Base-by-base conservation (phyloP, 2,329 filamentous ascomycete species). In the Calonectria crousiana region DNA sequence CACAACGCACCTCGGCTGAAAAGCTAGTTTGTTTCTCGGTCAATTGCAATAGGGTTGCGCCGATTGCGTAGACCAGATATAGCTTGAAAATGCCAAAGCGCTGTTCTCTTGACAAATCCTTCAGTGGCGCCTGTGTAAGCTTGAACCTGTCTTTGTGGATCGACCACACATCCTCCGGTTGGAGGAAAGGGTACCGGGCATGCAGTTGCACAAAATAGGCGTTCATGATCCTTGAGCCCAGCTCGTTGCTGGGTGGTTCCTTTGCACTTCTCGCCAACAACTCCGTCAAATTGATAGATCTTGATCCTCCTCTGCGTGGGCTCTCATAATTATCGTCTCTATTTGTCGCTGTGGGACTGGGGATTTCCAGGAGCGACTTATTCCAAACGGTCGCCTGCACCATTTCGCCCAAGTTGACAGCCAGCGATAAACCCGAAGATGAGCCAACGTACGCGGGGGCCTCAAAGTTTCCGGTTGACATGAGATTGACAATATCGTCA, bases 311-410 rank as follows among this genome's bases (percentile, higher is more conserved):
- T 49, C n/a, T n/a, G 11, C 41, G 20, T 8, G 18, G 26, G 41
- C 41, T n/a, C 16, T 49, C 60, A 11, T 49, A 18, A 9, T 5
- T 18, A 1, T n/a, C 41, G 2, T 47, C 60, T 18, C 16, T 34
- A n/a, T 18, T 34, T 2, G 41, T 49, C 6, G 11, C 10, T 2
- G 9, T 47, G 14, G 60, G 41, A 4, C 60, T 65, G 18, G 28
- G 23, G 10, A 9, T 41, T n/a, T 65, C 60, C 20, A 41, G 60
- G 13, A 65, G 20, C 2, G 60, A 65, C n/a, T 65, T 65, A 11
- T 65, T 65, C 60, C 60, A 65, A 3, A 65, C 60, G 4, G 60
- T 65, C 10, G 60, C 60, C 23, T 65, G 60, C 11, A 65, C 60
- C 60, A 65, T 65, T 20, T 65, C 60, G 9, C 60, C 60, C 14